Base-by-base conservation (phyloP, 768 basidiomycete genomes). In the Arthromyces matolae region DNA sequence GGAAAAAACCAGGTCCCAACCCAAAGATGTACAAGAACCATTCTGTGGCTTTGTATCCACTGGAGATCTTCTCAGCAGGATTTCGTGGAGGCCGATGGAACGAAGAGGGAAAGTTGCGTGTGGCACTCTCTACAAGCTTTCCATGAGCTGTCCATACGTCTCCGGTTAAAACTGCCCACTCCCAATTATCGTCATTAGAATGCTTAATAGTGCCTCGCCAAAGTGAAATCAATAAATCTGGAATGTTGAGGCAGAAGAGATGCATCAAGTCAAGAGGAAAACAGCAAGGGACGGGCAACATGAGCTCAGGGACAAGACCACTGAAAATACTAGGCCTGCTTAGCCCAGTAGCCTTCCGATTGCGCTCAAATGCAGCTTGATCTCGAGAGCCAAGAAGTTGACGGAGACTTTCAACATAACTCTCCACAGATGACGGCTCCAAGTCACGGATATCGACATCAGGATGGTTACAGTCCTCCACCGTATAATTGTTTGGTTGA, bases 1-100 rank as follows among this genome's bases (percentile, higher is more conserved):
- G 23, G 27, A 67, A 49, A 4, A 66, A 52, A 33, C 49, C 62
- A 0, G 64, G 66, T 0, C 59, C 61, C 9, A 67, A 47, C 2
- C 59, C 52, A 41, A 42, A 63, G 14, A 66, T 23, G 20, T 62
- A 66, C 16, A 56, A 36, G 5, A 50, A 39, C 28, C 38, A 65
- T 47, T 68, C 66, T 29, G 52, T 53, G 5, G 58, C 59, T 33
- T 67, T 67, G 48, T 64, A 68, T 4, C 64, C 60, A 20, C 56
- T 60, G 20, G 54, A 58, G 14, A 67, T 36, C n/a, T 68, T 67
- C 38, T 64, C 51, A 8, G 61, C 60, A 29, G 57, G 57, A 42
- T 69, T 65, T 0, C 60, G 55, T 9, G 67, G 68, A 9, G 65
- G 49, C 1, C 51, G 42, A 36, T 60, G 53, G 52, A 64, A 65